Percentiles rank a stretch among this genome's conserved stretches.
phyloP scores from a whole-genome alignment of 257 asterid genomes.

The Scutellaria barbata region DNA sequence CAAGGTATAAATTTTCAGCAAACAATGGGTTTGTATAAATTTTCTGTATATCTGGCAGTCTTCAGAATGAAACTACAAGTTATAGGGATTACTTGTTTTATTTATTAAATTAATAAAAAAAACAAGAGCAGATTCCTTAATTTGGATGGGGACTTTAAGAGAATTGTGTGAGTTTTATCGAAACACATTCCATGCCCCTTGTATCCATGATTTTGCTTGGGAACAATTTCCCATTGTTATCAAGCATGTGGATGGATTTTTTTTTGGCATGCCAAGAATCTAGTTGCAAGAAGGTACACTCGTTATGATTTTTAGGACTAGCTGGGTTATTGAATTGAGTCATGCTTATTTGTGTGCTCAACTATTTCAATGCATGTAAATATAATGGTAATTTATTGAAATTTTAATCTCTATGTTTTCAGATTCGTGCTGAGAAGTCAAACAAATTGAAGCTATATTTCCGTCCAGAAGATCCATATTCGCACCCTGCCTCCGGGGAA shows the following conservation, averaged over 20 bases:
- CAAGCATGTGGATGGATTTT: too few species aligned
- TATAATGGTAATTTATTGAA: background rate
- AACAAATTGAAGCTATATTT: constrained; percentile 79
- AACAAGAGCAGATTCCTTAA: background rate
- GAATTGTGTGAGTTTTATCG: background rate
- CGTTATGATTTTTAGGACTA: background rate
- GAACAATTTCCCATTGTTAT: background rate
- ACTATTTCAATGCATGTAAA: constrained; percentile 8
- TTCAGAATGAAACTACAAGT: background rate
- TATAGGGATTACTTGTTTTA: background rate
- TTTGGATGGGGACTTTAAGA: too few species aligned
- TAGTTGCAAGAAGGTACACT: background rate
- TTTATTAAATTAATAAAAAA: background rate
- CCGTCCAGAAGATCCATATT: constrained; percentile 97
- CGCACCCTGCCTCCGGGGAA: constrained; percentile 86
- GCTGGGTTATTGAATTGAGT: constrained; percentile 13
- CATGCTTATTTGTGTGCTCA: constrained; percentile 14
- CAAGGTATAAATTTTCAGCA: constrained; percentile 51
- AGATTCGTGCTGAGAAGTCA: constrained; percentile 67
- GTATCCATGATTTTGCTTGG: background rate
- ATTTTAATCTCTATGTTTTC: constrained; percentile 35
- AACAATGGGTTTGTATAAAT: too few species aligned
- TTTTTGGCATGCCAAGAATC: too few species aligned
- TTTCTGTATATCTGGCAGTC: background rate
- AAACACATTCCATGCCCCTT: too few species aligned